Evolutionary conservation across 352 stramenopile genomes (phyloP), one percentile per base, ranked within the genome.

Genomic region (Phytophthora gonapodyides): DNA sequence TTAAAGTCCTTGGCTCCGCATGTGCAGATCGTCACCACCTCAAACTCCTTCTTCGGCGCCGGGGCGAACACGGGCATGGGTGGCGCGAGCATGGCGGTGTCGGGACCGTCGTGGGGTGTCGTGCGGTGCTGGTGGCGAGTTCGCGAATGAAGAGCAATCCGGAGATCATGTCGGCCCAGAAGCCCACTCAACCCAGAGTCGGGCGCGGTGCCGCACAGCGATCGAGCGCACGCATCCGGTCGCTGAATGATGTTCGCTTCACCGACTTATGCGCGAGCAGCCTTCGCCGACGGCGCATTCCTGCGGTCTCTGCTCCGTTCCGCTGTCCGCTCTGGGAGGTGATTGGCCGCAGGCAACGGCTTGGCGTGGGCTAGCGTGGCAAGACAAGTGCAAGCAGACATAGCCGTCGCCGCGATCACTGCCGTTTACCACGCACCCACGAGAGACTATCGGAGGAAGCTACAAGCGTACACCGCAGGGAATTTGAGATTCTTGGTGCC

Each of bases 1-100:
- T 50, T 51, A n/a, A 65, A 69, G n/a, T 64, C 48, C 44, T 57
- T 61, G 46, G 55, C 61, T 5, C 61, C 61, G 31, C 61, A 69
- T 17, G 47, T 61, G 47, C 61, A 69, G 7, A 30, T 13, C 35
- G 19, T 52, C 53, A 52, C 35, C 16, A 15, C 7, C 2, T 50
- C 38, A 30, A n/a, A 15, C 38, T 45, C 30, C 37, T 62, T 61
- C 50, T 62, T 67, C 10, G 59, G 36, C 11, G 36, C 43, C 19
- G 50, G 40, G 30, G 41, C 5, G 37, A 63, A 67, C 10, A 63
- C 37, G 7, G 60, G 60, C 44, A 67, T 52, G 30, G 60, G 60
- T 12, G 59, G 59, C 7, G 59, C 30, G 43, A 67, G 16, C 60
- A 67, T 67, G 44, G 43, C 37, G 17, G 12, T 2, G 24, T 6